These are phyloP conservation scores for Xenoacremonium recifei DNA, from an alignment of 2,329 filamentous ascomycete species.

Conservation along the genomic window DNA sequence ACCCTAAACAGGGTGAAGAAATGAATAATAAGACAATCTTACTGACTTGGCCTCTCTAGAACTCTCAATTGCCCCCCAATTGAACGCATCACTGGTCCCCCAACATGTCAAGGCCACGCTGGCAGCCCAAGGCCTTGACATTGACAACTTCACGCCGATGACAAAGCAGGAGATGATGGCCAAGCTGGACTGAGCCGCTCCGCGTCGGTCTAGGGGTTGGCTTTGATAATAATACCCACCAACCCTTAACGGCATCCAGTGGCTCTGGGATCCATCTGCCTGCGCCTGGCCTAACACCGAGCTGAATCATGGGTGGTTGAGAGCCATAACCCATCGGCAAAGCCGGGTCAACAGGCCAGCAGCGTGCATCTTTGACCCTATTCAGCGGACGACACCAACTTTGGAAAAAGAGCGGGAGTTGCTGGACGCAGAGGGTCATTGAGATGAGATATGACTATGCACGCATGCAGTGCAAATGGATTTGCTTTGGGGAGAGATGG, in stretches of 20 bases:
- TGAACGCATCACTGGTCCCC: conserved; percentile 88
- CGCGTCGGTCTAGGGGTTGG: conserved; percentile 29
- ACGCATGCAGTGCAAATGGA: no score
- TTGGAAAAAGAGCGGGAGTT: conserved; percentile 19
- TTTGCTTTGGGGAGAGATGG: conserved; percentile 28
- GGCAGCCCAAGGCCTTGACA: conserved; percentile 77
- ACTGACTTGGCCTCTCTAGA: conserved; percentile 53
- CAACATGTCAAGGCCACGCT: conserved; percentile 75
- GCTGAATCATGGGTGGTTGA: conserved; percentile 26
- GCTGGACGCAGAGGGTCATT: conserved; percentile 17
- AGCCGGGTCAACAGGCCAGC: conserved; percentile 23
- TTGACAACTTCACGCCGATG: conserved; percentile 90
- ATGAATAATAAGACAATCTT: not conserved
- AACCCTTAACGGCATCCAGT: conserved; percentile 27
- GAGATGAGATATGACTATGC: conserved; percentile 26
- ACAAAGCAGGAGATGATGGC: conserved; percentile 97
- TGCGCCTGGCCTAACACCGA: conserved; percentile 29
- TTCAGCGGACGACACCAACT: conserved; percentile 26
- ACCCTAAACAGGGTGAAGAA: not conserved
- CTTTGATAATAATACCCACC: conserved; percentile 29
- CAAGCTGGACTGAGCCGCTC: conserved; percentile 76
- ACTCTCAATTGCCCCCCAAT: conserved; percentile 86
- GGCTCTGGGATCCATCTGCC: conserved; percentile 29
- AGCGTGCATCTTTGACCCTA: conserved; percentile 29
- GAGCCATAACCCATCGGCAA: conserved; percentile 27